Evolutionary conservation across 1,284 basidiomycete species (phyloP).

Genomic region (Leccinum ponderosum): DNA sequence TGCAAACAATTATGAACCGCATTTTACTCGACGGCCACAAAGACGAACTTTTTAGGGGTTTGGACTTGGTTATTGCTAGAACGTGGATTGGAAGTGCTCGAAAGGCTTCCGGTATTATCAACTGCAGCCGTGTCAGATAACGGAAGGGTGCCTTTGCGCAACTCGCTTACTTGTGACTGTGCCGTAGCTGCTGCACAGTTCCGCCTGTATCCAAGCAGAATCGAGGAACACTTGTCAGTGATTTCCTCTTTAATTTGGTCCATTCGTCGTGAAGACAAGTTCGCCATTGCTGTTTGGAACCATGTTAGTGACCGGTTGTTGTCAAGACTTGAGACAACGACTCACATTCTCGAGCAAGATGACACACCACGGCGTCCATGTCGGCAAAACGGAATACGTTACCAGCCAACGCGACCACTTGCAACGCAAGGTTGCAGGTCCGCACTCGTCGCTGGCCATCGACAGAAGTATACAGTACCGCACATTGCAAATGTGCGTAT

Average conservation of each 20-base stretch:
- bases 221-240: slow-evolving; percentile 82
- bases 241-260: slow-evolving; percentile 81
- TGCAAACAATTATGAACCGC: slow-evolving; percentile 33
- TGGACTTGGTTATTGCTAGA: slow-evolving; percentile 86
- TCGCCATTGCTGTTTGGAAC: slow-evolving; percentile 59
- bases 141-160: not conserved
- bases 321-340: not conserved
- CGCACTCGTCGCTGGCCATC: slow-evolving; percentile 85
- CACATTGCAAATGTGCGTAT: slow-evolving; percentile 88
- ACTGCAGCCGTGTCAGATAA: slow-evolving; percentile 42
- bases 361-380: slow-evolving; percentile 80
- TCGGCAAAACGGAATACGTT: slow-evolving; percentile 95
- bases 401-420: slow-evolving; percentile 81
- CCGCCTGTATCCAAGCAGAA: slow-evolving; percentile 87
- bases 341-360: slow-evolving; percentile 80
- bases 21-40: slow-evolving; percentile 3
- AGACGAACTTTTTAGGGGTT: slow-evolving; percentile 81
- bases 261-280: slow-evolving; percentile 63
- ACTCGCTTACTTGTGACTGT: slow-evolving; percentile 68
- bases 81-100: slow-evolving; percentile 86
- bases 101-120: slow-evolving; percentile 95
- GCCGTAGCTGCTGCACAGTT: slow-evolving; percentile 88
- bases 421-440: slow-evolving; percentile 82
- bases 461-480: slow-evolving; percentile 84
- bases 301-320: not conserved